Base-by-base conservation (phyloP, 148 eudicot genomes). In the Fallopia convolvulus region DNA sequence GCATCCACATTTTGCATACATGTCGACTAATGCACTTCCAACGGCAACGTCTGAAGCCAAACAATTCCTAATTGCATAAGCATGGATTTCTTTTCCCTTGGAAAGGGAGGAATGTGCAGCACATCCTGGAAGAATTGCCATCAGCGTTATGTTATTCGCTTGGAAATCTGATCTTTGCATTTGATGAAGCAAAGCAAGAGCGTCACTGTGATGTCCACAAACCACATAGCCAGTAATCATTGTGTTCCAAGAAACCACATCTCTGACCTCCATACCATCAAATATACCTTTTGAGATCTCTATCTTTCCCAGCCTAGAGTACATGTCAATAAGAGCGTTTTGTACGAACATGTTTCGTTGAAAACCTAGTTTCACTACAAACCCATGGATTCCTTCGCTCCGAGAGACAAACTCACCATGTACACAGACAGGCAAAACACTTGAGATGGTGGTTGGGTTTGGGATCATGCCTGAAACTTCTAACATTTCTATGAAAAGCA, bases 1-100 rank as follows among this genome's bases (percentile, higher is more conserved):
- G 80, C 97, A 90, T 48, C 94, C 97, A 76, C 97, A 93, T 80
- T 93, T 93, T 41, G 97, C 92, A 50, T 93, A 93, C 98, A 93
- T 90, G 75, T 93, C 97, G 47, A 83, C 89, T 65, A 93, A 84
- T 49, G 98, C 98, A 83, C 97, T 91, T 30, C 97, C 97, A 68
- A 93, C 93, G 13, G 91, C 86, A 76, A 91, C 88, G 81, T 93
- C 94, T 14, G 87, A 82, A 73, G 90, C 90, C 80, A 91, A 78
- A 70, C 61, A 72, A 58, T 87, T 83, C 79, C 87, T 88, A 30
- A 91, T 74, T 52, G 97, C 93, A 78, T 88, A 90, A 72, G 91
- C 90, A 72, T 93, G 98, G 52, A 93, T 87, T 81, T 90, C 97
- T 83, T 87, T 91, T 41, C 98, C 98, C 79, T 91, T 93, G 63